phyloP scores from a whole-genome alignment of 192 early-diverging fungal species.

The Chytriomyces confervae region DNA sequence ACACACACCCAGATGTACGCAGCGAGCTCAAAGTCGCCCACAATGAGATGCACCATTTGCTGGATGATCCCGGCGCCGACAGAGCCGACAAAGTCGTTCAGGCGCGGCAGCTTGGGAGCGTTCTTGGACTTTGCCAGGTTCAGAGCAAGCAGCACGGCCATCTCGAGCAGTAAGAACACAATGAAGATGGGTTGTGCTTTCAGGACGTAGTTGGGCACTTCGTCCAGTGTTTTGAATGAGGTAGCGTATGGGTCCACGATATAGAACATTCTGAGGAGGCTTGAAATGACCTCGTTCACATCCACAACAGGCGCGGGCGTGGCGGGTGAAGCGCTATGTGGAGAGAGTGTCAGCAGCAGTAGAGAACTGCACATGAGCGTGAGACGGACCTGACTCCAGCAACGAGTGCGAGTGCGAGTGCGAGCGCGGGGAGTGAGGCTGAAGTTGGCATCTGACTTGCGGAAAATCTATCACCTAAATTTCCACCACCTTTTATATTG shows the following conservation, averaged over 20 bases:
- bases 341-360: neutral
- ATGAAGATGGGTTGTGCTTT: conserved; percentile 62
- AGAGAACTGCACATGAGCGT: neutral
- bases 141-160: conserved; percentile 44
- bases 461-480: too few relatives aligned
- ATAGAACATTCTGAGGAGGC: conserved; percentile 52
- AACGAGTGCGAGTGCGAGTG: too few relatives aligned
- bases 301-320: neutral
- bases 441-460: too few relatives aligned
- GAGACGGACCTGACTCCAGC: neutral
- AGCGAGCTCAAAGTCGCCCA: conserved; percentile 47
- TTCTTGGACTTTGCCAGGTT: conserved; percentile 29
- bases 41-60: conserved; percentile 58
- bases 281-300: neutral
- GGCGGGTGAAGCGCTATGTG: neutral
- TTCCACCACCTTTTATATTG: too few relatives aligned
- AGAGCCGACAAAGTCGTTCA: conserved; percentile 62
- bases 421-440: too few relatives aligned
- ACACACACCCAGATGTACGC: conserved; percentile 53
- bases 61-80: conserved; percentile 60
- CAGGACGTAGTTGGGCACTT: conserved; percentile 61
- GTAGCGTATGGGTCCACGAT: conserved; percentile 53
- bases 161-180: conserved; percentile 43
- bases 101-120: conserved; percentile 25
- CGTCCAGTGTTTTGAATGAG: conserved; percentile 42